A percentile compares a stretch with the other conserved stretches of the same genome.
These are phyloP conservation scores for Teratosphaeria viscida DNA, from an alignment of 2,329 filamentous ascomycete genomes.

Conservation along the genomic window DNA sequence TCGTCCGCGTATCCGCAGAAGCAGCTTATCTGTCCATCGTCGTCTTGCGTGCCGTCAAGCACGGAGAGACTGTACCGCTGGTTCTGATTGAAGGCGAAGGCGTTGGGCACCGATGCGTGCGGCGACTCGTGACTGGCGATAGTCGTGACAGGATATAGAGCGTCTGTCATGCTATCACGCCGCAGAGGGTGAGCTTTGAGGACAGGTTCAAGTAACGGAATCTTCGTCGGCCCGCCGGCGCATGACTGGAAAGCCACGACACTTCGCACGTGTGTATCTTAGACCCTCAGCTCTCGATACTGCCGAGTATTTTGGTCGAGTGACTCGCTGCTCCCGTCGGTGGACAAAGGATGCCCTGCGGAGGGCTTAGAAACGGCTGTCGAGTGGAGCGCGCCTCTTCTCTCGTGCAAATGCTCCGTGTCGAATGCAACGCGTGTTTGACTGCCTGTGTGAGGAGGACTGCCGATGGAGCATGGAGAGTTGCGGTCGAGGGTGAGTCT, in stretches of 20 bases:
- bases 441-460: not conserved
- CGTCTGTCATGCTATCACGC: constrained; percentile 30
- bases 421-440: not conserved
- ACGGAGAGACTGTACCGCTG: constrained; percentile 12
- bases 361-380: not conserved
- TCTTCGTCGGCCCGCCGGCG: constrained; percentile 22
- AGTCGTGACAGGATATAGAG: constrained; percentile 23
- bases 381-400: not conserved
- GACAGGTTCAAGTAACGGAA: constrained; percentile 22
- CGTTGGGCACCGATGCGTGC: constrained; percentile 9
- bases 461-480: not conserved
- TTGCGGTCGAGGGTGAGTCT: not conserved
- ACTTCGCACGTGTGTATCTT: not conserved
- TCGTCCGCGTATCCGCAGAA: constrained; percentile 90
- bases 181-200: constrained; percentile 13
- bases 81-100: constrained; percentile 17
- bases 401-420: not conserved
- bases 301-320: not conserved
- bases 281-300: constrained; percentile 1
- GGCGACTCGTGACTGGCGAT: constrained; percentile 21
- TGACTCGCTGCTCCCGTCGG: not conserved
- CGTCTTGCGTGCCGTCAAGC: constrained; percentile 45
- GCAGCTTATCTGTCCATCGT: constrained; percentile 93
- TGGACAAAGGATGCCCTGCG: not conserved
- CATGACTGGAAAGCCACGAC: constrained; percentile 24